phyloP scores from a whole-genome alignment of 371 early-diverging fungal genomes.

The Rhizopus arrhizus region DNA sequence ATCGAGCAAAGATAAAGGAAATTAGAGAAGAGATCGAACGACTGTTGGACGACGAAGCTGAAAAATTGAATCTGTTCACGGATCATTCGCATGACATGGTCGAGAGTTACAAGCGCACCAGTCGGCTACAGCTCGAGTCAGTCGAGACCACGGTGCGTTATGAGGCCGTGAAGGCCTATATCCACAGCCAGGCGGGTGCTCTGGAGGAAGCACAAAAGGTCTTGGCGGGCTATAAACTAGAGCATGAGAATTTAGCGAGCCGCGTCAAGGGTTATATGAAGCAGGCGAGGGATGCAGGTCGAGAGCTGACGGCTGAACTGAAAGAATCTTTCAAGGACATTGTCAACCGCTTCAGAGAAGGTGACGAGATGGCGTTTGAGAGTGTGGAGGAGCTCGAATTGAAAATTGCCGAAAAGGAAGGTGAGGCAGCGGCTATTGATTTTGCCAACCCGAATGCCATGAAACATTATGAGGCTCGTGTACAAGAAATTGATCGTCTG shows the following conservation, averaged over 20 bases:
- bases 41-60: not conserved
- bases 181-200: not conserved
- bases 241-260: slow-evolving; percentile 11
- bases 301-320: slow-evolving; percentile 45
- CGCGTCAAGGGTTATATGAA: slow-evolving; percentile 27
- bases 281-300: slow-evolving; percentile 48
- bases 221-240: not conserved
- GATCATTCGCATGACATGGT: not conserved
- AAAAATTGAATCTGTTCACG: not conserved
- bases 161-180: slow-evolving; percentile 1
- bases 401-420: slow-evolving; percentile 56
- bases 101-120: slow-evolving; percentile 2
- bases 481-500: slow-evolving; percentile 42
- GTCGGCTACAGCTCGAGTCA: not conserved
- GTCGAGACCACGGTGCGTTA: slow-evolving; percentile 1
- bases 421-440: slow-evolving; percentile 52
- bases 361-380: slow-evolving; percentile 34
- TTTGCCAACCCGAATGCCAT: slow-evolving; percentile 59
- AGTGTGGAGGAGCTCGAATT: slow-evolving; percentile 29
- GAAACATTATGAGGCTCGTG: slow-evolving; percentile 65
- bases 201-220: slow-evolving; percentile 6
- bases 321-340: slow-evolving; percentile 54
- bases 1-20: not conserved
- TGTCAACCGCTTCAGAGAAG: slow-evolving; percentile 35
- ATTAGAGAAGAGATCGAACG: not conserved